Conservation (phyloP, 768 basidiomycete genomes). For the Suillus hirtellus region DNA sequence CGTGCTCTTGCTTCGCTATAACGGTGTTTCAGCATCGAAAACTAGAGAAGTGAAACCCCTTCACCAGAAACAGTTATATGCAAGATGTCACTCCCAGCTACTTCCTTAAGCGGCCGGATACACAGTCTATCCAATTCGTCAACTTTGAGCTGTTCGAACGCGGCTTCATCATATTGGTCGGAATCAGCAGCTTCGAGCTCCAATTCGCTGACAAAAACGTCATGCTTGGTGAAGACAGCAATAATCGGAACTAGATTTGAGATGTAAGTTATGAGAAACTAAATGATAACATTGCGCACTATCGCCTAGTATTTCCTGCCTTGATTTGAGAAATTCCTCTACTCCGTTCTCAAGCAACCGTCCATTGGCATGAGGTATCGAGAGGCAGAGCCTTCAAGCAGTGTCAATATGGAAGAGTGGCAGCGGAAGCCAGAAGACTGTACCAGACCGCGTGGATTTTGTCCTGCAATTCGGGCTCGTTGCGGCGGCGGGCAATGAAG, state of each 20-base stretch:
- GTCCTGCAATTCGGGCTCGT: conserved; percentile 15
- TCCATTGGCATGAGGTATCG: conserved; percentile 11
- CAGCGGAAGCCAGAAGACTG: background rate
- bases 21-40: background rate
- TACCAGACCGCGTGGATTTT: conserved; percentile 20
- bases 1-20: conserved; percentile 7
- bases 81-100: conserved; percentile 7
- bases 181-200: too few relatives aligned
- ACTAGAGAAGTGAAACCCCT: background rate
- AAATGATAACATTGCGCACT: too few relatives aligned
- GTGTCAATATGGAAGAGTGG: background rate
- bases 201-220: too few relatives aligned
- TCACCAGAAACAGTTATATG: conserved; percentile 12
- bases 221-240: too few relatives aligned
- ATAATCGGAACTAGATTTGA: too few relatives aligned
- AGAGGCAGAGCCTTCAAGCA: conserved; percentile 10
- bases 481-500: conserved; percentile 15
- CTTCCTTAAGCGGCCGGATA: conserved; percentile 8
- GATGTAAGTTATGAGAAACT: too few relatives aligned
- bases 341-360: conserved; percentile 8
- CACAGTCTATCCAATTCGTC: conserved; percentile 7
- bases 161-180: too few relatives aligned
- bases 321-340: too few relatives aligned
- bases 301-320: too few relatives aligned
- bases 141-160: too few relatives aligned